Evolutionary conservation across 345 rosid species (phyloP).

Genomic region (Hibiscus tridactylites): DNA sequence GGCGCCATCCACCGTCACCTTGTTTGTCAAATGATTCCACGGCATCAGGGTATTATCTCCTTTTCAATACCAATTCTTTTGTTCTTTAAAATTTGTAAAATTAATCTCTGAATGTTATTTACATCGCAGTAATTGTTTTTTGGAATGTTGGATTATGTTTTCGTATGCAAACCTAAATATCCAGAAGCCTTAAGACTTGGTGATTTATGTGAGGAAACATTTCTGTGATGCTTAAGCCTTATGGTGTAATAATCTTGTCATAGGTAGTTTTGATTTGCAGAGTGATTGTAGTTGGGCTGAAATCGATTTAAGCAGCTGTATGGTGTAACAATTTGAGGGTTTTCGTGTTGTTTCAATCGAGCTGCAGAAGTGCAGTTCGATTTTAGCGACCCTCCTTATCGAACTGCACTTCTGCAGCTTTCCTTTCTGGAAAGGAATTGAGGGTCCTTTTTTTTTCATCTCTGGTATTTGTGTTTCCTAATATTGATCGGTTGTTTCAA

Average conservation of each 20-base stretch:
- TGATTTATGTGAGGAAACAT: too few relatives aligned
- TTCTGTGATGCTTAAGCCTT: too few relatives aligned
- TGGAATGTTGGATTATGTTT: background rate
- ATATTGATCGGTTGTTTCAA: background rate
- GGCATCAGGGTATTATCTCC: slow-evolving; percentile 32
- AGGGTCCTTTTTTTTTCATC: background rate
- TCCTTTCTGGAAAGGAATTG: background rate
- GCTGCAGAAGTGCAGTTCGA: too few relatives aligned
- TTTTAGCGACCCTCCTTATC: background rate
- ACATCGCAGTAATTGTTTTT: background rate
- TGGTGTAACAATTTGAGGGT: too few relatives aligned
- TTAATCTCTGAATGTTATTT: background rate
- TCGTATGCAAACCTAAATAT: background rate
- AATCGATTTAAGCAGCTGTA: too few relatives aligned
- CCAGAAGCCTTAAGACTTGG: too few relatives aligned
- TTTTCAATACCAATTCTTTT: background rate
- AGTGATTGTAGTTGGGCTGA: background rate
- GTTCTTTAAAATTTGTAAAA: background rate
- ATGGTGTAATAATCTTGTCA: too few relatives aligned
- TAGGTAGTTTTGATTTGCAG: background rate
- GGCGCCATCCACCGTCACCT: slow-evolving; percentile 77
- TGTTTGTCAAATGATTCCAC: slow-evolving; percentile 35
- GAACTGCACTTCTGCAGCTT: background rate
- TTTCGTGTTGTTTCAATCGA: too few relatives aligned
- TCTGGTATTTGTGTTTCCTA: background rate